Percentiles rank a stretch among this genome's conserved stretches.
These are phyloP conservation scores for Litchi chinensis DNA, from an alignment of 345 rosid genomes.

Conservation along the genomic window DNA sequence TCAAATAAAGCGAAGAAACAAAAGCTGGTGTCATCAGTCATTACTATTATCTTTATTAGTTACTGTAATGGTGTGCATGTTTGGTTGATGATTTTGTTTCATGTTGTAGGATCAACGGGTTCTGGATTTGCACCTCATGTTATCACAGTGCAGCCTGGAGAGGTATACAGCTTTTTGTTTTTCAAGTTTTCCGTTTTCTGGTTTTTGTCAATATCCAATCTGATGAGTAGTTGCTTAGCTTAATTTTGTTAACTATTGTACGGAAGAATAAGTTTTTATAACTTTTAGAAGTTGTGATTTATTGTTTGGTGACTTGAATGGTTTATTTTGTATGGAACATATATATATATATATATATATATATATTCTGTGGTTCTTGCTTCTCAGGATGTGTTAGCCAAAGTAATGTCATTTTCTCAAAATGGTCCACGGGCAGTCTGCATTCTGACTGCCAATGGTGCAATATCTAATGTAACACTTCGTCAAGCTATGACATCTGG, in stretches of 20 bases:
- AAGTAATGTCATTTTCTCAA: constrained; percentile 45
- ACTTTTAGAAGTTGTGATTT: background rate
- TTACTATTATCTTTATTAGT: background rate
- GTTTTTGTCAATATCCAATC: background rate
- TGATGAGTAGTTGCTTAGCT: background rate
- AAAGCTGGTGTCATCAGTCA: background rate
- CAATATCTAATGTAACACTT: constrained; percentile 54
- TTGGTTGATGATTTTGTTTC: background rate
- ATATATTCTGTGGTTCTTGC: too few species aligned
- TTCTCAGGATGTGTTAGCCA: constrained; percentile 43
- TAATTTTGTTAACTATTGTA: background rate
- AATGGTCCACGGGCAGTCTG: constrained; percentile 45
- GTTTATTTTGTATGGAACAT: background rate
- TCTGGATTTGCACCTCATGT: constrained; percentile 44
- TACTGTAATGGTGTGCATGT: background rate
- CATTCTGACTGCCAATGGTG: constrained; percentile 48
- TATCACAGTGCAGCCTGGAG: constrained; percentile 46
- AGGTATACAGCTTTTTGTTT: constrained; percentile 25
- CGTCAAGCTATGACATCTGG: constrained; percentile 49
- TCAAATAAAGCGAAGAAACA: background rate
- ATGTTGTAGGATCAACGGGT: constrained; percentile 32
- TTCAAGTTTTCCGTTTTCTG: background rate
- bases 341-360: too few species aligned
- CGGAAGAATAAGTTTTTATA: background rate
- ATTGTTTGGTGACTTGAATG: background rate